Conservation (phyloP, 2,329 filamentous ascomycete genomes). For the Ophiostoma tasmaniense region DNA sequence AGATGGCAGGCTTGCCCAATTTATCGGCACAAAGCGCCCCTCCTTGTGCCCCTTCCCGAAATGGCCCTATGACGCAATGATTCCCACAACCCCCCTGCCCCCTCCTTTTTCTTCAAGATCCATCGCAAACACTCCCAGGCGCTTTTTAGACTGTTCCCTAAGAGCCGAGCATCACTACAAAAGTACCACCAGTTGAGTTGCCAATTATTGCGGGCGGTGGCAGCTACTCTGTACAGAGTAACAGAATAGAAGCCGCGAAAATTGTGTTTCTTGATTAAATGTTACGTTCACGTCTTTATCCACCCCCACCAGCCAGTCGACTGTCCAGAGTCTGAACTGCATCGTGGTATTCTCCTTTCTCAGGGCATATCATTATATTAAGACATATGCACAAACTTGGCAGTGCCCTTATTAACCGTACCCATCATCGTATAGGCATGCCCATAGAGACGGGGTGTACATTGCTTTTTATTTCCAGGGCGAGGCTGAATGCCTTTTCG, state of each 20-base stretch:
- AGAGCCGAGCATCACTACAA: background rate
- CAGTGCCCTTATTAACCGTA: constrained; percentile 1
- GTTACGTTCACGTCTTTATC: background rate
- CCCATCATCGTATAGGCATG: background rate
- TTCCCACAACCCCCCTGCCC: constrained; percentile 3
- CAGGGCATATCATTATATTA: background rate
- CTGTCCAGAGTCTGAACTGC: background rate
- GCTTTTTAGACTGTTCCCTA: background rate
- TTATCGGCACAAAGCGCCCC: constrained; percentile 11
- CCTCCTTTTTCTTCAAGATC: background rate
- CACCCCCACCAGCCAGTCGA: background rate
- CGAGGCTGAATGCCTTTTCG: background rate
- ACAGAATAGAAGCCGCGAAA: background rate
- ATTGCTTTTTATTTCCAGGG: background rate
- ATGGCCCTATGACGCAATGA: constrained; percentile 15
- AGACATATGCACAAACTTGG: background rate
- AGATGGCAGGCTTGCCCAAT: constrained; percentile 11
- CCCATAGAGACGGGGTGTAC: background rate
- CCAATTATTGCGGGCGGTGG: background rate
- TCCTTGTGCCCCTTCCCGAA: constrained; percentile 3
- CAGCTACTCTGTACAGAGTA: no score
- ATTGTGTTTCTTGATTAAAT: background rate
- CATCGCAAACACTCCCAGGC: background rate
- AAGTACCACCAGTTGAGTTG: background rate
- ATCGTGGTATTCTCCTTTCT: background rate